Conservation (phyloP, 352 stramenopile genomes). For the Globisporangium yorkense region DNA sequence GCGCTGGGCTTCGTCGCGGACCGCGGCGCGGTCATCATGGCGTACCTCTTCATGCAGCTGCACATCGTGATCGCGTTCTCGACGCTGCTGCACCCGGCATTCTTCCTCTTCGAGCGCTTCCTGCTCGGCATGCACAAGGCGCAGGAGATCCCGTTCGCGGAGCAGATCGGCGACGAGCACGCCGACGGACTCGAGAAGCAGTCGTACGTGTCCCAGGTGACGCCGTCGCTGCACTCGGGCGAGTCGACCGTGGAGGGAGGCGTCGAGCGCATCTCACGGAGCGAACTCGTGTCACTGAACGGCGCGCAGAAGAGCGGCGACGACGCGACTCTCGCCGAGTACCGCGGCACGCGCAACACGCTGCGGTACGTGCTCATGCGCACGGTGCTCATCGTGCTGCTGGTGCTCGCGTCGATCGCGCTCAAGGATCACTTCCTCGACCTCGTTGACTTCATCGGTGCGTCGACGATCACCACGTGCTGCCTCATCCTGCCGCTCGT, state of each 20-base stretch:
- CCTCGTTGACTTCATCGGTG: conserved; percentile 17
- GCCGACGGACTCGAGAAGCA: too few relatives aligned
- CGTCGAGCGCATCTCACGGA: too few relatives aligned
- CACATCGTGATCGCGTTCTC: conserved; percentile 45
- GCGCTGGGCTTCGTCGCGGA: conserved; percentile 39
- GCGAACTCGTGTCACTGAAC: too few relatives aligned
- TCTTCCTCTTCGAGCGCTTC: conserved; percentile 55
- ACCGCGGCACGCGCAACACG: conserved; percentile 20
- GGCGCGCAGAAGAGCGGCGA: background rate
- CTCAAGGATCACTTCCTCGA: conserved; percentile 18
- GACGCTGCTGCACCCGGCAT: conserved; percentile 40
- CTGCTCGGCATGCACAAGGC: conserved; percentile 51
- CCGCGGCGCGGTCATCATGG: conserved; percentile 36
- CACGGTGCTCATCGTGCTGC: conserved; percentile 4
- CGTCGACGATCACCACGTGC: conserved; percentile 11
- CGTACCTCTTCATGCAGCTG: conserved; percentile 53
- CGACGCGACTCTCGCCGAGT: conserved; percentile 16
- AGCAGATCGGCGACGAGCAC: too few relatives aligned
- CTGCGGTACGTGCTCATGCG: conserved; percentile 4
- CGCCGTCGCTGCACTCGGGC: background rate
- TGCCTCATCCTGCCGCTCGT: conserved; percentile 17
- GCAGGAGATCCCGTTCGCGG: background rate
- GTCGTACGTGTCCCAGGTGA: conserved; percentile 10
- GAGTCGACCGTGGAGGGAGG: too few relatives aligned
- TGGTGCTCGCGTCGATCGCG: conserved; percentile 1